phyloP scores from a whole-genome alignment of 305 asterid genomes.

The Fraxinus angustifolia region DNA sequence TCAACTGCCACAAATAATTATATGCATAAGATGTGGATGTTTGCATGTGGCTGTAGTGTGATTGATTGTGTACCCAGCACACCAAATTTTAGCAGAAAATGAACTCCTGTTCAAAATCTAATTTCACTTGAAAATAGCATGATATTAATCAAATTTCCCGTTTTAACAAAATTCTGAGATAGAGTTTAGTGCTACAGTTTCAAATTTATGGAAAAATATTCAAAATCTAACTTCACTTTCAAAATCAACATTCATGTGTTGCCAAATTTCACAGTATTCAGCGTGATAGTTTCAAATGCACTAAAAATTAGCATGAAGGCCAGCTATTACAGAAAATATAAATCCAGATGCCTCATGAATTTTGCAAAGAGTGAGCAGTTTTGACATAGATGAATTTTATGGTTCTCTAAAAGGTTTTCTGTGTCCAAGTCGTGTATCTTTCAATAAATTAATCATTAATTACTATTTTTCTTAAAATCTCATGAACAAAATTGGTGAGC shows the following conservation, averaged over 20 bases:
- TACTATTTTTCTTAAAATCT: not conserved
- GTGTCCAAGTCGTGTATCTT: not conserved
- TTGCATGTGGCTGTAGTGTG: not conserved
- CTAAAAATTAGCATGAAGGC: constrained; percentile 3
- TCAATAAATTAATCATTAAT: not conserved
- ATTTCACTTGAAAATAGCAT: not conserved
- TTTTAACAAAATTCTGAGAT: not conserved
- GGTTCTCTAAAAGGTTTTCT: not conserved
- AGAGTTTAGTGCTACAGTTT: not conserved
- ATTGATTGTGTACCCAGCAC: not conserved
- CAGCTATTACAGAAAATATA: not conserved
- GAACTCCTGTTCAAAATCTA: not conserved
- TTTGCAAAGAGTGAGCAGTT: not conserved
- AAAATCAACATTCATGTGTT: not conserved
- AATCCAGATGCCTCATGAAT: not conserved
- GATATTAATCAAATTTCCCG: not conserved
- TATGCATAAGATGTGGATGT: not conserved
- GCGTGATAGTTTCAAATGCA: not conserved
- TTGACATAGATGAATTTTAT: constrained; percentile 2
- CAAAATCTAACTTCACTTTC: not conserved
- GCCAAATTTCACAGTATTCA: not conserved
- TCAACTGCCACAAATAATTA: not conserved
- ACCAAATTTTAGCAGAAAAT: not conserved
- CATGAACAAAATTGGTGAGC: constrained; percentile 54
- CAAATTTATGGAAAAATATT: not conserved